Conservation (phyloP, 345 rosid genomes). For the Melaleuca alternifolia region DNA sequence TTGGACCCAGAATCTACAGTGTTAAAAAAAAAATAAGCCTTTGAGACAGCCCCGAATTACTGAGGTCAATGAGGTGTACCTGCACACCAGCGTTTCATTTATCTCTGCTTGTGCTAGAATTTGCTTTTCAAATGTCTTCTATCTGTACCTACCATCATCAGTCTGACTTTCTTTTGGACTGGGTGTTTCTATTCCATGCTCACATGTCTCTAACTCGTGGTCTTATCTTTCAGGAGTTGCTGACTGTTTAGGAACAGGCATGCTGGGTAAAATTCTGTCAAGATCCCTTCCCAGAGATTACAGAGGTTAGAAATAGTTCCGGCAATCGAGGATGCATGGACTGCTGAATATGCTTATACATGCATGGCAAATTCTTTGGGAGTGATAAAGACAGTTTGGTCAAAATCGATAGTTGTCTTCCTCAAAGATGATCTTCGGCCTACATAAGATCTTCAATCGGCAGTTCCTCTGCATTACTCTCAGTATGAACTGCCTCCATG, state of each 20-base stretch:
- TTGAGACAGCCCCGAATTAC: neutral
- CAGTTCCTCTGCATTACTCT: neutral
- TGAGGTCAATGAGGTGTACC: neutral
- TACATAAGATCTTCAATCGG: neutral
- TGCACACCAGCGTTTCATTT: neutral
- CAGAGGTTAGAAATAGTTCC: neutral
- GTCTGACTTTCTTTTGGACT: neutral
- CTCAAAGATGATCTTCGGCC: neutral
- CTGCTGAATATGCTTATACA: neutral
- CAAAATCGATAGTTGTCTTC: neutral
- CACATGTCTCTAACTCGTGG: neutral
- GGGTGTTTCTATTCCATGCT: neutral
- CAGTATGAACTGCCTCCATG: neutral
- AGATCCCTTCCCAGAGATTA: neutral
- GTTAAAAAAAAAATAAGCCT: neutral
- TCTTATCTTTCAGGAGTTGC: constrained; percentile 4
- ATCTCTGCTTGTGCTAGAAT: neutral
- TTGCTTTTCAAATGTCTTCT: neutral
- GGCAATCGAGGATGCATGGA: neutral
- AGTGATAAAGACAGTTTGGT: neutral
- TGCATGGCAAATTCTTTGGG: neutral
- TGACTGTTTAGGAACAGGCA: neutral
- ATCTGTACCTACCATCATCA: neutral
- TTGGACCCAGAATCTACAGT: neutral
- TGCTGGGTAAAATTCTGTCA: neutral